Evolutionary conservation across 768 basidiomycete species (phyloP), one percentile per base, ranked within the genome.

Genomic region (Coprinellus micaceus): DNA sequence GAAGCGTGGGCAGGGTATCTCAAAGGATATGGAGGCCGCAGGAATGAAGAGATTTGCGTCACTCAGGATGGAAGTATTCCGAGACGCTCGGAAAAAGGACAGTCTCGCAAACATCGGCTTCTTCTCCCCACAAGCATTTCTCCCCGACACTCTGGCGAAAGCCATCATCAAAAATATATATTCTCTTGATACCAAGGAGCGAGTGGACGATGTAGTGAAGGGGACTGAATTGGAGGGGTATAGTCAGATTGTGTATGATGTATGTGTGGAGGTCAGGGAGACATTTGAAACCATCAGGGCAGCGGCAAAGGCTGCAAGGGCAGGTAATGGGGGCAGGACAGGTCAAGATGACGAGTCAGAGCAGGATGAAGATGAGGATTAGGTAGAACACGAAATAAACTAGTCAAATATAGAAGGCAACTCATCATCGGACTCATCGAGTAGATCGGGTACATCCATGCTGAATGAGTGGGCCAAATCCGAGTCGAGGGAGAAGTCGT

Each of bases 371-470:
- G 13, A 29, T 48, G 37, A 28, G 41, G 40, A 24, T 50, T 47
- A 13, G 48, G 39, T 15, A n/a, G 7, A 10, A 19, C 17, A 40
- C 21, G 4, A 54, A 54, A 37, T 60, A 52, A 21, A 43, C 21
- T 29, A 60, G 37, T 33, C 29, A 56, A 17, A 46, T 40, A n/a
- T 59, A 17, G 10, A 64, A 53, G 24, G 48, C 52, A 3, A n/a
- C n/a, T n/a, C n/a, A n/a, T n/a, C n/a, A n/a, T n/a, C n/a, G n/a
- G n/a, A n/a, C n/a, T n/a, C n/a, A n/a, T n/a, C n/a, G n/a, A n/a
- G n/a, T n/a, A n/a, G n/a, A n/a, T n/a, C n/a, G n/a, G n/a, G n/a
- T n/a, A n/a, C n/a, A n/a, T n/a, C n/a, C n/a, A n/a, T n/a, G n/a
- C n/a, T n/a, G n/a, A n/a, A n/a, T n/a, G n/a, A n/a, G n/a, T n/a